Conservation (phyloP, 108 stramenopile genomes). For the Cyclotella baltica region DNA sequence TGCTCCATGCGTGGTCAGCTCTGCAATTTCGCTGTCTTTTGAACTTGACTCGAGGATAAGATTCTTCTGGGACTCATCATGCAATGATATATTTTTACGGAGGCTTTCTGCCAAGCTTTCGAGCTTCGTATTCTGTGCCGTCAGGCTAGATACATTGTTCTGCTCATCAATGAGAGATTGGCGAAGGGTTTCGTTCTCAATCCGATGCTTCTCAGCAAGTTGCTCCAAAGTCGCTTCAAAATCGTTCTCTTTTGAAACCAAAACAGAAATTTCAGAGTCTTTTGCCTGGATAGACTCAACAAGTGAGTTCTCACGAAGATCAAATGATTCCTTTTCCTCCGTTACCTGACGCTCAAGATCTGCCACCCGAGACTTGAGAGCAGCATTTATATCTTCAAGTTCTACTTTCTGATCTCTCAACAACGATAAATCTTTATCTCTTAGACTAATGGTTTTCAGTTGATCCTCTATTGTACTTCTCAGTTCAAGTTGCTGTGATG, state of each 20-base stretch:
- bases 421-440: neutral
- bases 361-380: neutral
- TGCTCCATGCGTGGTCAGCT: neutral
- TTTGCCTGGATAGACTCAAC: constrained; percentile 13
- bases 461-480: neutral
- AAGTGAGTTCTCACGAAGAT: neutral
- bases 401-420: neutral
- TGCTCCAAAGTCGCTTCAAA: no score
- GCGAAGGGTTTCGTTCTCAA: no score
- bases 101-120: constrained; percentile 3
- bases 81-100: neutral
- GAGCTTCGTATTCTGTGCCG: no score
- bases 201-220: no score
- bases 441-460: neutral
- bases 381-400: neutral
- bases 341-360: neutral
- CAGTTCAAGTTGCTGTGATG: neutral
- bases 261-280: constrained; percentile 3
- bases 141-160: no score
- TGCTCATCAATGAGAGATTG: no score
- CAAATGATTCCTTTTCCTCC: neutral
- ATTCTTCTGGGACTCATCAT: neutral
- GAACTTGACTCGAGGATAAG: no score
- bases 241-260: no score
- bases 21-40: constrained; percentile 1